Conservation (phyloP, 352 stramenopile genomes). For the Elongisporangium prolatum region DNA sequence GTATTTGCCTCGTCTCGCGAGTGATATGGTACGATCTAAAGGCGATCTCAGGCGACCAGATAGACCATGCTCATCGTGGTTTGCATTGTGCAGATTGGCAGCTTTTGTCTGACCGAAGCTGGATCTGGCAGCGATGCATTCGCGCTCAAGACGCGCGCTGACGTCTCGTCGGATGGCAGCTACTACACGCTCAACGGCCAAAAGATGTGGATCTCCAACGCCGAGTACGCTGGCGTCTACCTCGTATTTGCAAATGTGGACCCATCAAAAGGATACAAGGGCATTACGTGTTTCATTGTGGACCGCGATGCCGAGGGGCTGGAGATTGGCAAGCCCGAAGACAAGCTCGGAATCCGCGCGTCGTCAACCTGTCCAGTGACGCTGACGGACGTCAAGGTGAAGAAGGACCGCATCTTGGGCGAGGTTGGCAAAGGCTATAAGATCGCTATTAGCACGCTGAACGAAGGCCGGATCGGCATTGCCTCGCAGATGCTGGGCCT, state of each 20-base stretch:
- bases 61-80: neutral
- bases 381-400: conserved; percentile 94
- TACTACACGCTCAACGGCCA: conserved; percentile 95
- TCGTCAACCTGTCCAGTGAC: conserved; percentile 95
- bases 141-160: conserved; percentile 91
- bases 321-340: conserved; percentile 92
- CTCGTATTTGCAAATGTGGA: conserved; percentile 96
- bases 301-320: conserved; percentile 91
- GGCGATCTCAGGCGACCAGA: neutral
- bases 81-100: conserved; percentile 71
- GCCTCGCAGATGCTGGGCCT: conserved; percentile 96
- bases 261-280: conserved; percentile 92
- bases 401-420: conserved; percentile 90
- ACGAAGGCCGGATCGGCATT: conserved; percentile 96
- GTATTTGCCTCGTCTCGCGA: conserved; percentile 79
- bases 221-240: conserved; percentile 93
- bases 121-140: conserved; percentile 95
- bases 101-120: conserved; percentile 95
- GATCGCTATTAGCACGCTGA: conserved; percentile 97
- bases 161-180: conserved; percentile 80
- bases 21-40: conserved; percentile 47
- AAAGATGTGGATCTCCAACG: conserved; percentile 99
- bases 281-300: conserved; percentile 98
- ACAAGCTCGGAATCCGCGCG: conserved; percentile 96
- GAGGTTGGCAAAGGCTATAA: conserved; percentile 94